phyloP scores from a whole-genome alignment of 1,284 basidiomycete genomes.

The Thecaphora frezii region DNA sequence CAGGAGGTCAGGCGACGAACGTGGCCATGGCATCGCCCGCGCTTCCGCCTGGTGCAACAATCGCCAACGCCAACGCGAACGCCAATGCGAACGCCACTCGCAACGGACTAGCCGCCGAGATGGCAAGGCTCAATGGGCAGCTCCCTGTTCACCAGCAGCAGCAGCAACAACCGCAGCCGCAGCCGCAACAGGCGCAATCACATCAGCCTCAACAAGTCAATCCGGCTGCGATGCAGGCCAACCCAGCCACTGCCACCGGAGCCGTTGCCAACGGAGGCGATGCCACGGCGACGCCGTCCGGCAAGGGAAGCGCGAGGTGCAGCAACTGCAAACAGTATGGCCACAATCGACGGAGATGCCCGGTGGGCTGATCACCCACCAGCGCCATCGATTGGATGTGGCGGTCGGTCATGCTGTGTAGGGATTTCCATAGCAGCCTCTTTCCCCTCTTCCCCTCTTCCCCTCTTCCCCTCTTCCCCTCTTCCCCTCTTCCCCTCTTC shows the following conservation, averaged over 20 bases:
- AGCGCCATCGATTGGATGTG: too few relatives aligned
- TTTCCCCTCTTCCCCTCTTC: too few relatives aligned
- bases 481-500: too few relatives aligned
- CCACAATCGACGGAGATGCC: conserved; percentile 29
- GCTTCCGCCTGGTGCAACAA: conserved; percentile 7
- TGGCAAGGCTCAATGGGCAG: conserved; percentile 3
- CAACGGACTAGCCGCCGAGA: neutral
- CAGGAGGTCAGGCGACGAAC: neutral
- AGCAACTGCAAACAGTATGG: conserved; percentile 38
- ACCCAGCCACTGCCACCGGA: neutral
- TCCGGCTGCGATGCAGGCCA: neutral
- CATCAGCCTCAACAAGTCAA: conserved; percentile 19
- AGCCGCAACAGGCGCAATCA: conserved; percentile 1
- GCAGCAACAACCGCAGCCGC: neutral
- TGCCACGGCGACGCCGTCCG: conserved; percentile 5
- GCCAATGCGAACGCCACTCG: too few relatives aligned
- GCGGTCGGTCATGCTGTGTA: too few relatives aligned
- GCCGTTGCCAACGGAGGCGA: neutral
- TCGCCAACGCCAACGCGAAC: neutral
- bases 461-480: too few relatives aligned
- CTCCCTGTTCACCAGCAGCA: conserved; percentile 6
- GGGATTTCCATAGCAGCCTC: too few relatives aligned
- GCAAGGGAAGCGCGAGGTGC: conserved; percentile 27
- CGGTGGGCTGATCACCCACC: conserved; percentile 14
- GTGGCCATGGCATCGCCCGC: neutral